These are phyloP conservation scores for Stephanodiscus minutulus DNA, from an alignment of 108 stramenopile genomes.

Conservation along the genomic window DNA sequence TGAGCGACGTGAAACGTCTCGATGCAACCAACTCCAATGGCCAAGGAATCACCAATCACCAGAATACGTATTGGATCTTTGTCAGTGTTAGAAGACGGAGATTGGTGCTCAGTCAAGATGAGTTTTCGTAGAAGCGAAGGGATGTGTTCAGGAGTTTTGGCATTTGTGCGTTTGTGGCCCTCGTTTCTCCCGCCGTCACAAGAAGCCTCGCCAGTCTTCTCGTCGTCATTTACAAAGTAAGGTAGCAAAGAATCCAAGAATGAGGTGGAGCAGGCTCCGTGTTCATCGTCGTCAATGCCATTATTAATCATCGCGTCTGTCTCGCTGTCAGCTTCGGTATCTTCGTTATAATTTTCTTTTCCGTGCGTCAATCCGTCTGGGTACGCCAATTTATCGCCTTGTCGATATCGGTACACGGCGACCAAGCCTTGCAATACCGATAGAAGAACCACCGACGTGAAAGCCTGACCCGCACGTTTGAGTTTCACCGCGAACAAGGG, in stretches of 20 bases:
- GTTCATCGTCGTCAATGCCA: neutral
- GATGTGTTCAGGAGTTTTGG: neutral
- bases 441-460: conserved; percentile 49
- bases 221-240: neutral
- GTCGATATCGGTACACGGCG: conserved; percentile 65
- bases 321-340: neutral
- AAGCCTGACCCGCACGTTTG: conserved; percentile 48
- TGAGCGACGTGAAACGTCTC: conserved; percentile 56
- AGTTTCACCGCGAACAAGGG: conserved; percentile 1
- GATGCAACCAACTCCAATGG: conserved; percentile 62
- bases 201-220: neutral
- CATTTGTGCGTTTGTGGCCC: neutral
- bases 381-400: conserved; percentile 56
- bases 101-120: conserved; percentile 1
- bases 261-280: neutral
- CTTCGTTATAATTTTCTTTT: conserved; percentile 24
- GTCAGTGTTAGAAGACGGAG: conserved; percentile 1
- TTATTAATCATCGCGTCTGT: neutral
- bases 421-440: conserved; percentile 61
- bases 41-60: conserved; percentile 71
- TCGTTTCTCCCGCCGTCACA: neutral
- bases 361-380: conserved; percentile 66
- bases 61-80: conserved; percentile 51
- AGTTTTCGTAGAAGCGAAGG: conserved; percentile 4
- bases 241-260: conserved; percentile 2